phyloP scores from a whole-genome alignment of 192 early-diverging fungal species.

The Backusella liffmaniae region DNA sequence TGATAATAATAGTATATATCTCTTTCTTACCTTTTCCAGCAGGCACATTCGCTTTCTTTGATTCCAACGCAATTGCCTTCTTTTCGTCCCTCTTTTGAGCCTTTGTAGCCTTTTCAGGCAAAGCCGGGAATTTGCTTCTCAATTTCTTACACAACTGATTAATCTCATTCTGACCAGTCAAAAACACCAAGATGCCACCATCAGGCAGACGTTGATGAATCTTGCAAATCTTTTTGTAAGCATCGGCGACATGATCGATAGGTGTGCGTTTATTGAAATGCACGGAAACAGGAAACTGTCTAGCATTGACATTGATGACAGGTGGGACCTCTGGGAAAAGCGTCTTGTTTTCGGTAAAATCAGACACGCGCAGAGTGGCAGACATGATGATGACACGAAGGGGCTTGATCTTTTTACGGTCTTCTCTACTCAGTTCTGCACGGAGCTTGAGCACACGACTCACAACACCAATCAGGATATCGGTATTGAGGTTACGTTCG shows the following conservation, averaged over 20 bases:
- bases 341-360: slow-evolving; percentile 83
- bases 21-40: slow-evolving; percentile 39
- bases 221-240: slow-evolving; percentile 88
- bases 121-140: slow-evolving; percentile 65
- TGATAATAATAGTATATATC: too few species aligned
- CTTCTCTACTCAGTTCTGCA: slow-evolving; percentile 55
- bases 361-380: slow-evolving; percentile 95
- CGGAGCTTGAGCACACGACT: slow-evolving; percentile 86
- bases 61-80: slow-evolving; percentile 17
- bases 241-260: slow-evolving; percentile 86
- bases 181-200: slow-evolving; percentile 92
- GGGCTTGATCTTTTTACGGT: slow-evolving; percentile 56
- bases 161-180: slow-evolving; percentile 96
- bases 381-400: slow-evolving; percentile 98
- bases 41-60: background rate
- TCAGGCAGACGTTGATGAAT: slow-evolving; percentile 91
- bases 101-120: slow-evolving; percentile 34
- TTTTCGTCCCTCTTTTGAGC: slow-evolving; percentile 33
- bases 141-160: slow-evolving; percentile 73
- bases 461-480: slow-evolving; percentile 96
- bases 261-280: slow-evolving; percentile 96
- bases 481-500: slow-evolving; percentile 96
- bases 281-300: slow-evolving; percentile 86
- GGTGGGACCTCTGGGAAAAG: slow-evolving; percentile 78
- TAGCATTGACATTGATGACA: slow-evolving; percentile 87